Base-by-base conservation (phyloP, 805 yeast genomes). In the Cyberlindnera bimundalis region DNA sequence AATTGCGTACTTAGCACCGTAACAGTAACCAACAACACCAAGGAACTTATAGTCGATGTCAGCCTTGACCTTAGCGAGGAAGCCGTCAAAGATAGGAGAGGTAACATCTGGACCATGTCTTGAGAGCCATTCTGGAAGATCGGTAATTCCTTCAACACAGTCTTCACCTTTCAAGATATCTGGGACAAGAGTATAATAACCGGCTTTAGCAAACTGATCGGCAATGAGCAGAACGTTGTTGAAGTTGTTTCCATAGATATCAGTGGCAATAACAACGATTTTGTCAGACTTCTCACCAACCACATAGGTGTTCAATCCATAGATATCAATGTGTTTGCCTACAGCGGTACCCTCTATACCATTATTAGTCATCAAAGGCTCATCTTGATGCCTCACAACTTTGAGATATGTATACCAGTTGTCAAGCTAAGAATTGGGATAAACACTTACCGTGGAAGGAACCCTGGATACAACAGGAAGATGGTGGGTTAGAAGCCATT, bases 11-110 rank as follows among this genome's bases (percentile, higher is more conserved):
- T 80, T 84, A 29, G 87, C 96, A 59, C 96, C 96, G 49, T 70
- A 88, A 65, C 96, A 88, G 67, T 87, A 79, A 18, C 96, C 96
- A 43, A 82, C 64, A 16, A 77, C 76, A 31, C 74, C 79, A 17
- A 82, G 45, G 49, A 69, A 76, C 38, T 66, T 59, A 14, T 77
- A 75, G n/a, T 63, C 63, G 40, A 62, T 59, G 42, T 72, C 74
- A 14, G 28, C 36, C 45, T 66, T 73, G 42, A 83, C 61, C 8
- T 55, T 56, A 2, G 58, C 52, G 44, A 82, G 55, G 51, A 74
- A 83, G 5, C 60, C 61, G 27, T 71, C 71, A 31, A 78, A 73
- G 31, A 79, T 58, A 14, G 76, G 75, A 26, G 53, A 53, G 14
- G 80, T 73, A 25, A 63, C 58, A n/a, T 70, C 78, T 30, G 55